These are phyloP conservation scores for Coemansia sp. DNA, from an alignment of 192 early-diverging fungal species.

Conservation along the genomic window DNA sequence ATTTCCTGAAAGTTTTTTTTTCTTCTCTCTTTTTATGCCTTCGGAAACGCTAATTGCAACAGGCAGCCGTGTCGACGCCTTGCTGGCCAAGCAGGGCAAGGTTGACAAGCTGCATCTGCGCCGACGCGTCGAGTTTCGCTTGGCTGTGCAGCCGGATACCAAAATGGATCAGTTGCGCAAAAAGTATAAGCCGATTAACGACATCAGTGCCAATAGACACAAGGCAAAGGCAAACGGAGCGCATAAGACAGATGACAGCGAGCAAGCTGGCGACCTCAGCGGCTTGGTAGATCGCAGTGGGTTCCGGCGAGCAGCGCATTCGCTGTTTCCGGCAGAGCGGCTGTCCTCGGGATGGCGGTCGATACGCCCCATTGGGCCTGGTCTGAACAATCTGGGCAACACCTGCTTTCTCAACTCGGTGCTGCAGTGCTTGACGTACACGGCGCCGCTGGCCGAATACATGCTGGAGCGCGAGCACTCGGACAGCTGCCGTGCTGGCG, in stretches of 20 bases:
- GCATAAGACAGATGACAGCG: conserved; percentile 5
- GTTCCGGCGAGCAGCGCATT: conserved; percentile 57
- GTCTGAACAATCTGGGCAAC: conserved; percentile 70
- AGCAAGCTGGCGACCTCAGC: conserved; percentile 9
- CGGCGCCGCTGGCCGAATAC: conserved; percentile 69
- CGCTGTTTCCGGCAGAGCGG: conserved; percentile 60
- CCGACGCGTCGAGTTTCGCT: conserved; percentile 63
- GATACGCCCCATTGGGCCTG: conserved; percentile 62
- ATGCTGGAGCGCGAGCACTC: conserved; percentile 61
- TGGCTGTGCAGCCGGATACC: conserved; percentile 56
- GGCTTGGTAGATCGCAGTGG: conserved; percentile 60
- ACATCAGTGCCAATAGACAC: neutral
- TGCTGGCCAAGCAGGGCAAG: conserved; percentile 47
- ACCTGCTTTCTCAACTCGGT: conserved; percentile 82
- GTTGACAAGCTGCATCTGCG: conserved; percentile 45
- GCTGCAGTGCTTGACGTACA: conserved; percentile 75
- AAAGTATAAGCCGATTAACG: conserved; percentile 66
- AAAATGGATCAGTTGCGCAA: conserved; percentile 63
- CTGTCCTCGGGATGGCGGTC: conserved; percentile 58
- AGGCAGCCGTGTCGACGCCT: conserved; percentile 34
- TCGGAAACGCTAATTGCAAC: conserved; percentile 6
- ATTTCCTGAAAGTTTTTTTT: conserved; percentile 8
- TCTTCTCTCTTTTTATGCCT: neutral
- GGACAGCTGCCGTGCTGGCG: conserved; percentile 56
- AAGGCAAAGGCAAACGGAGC: conserved; percentile 5